Evolutionary conservation across 768 basidiomycete genomes (phyloP).

Genomic region (Agaricus subrufescens): DNA sequence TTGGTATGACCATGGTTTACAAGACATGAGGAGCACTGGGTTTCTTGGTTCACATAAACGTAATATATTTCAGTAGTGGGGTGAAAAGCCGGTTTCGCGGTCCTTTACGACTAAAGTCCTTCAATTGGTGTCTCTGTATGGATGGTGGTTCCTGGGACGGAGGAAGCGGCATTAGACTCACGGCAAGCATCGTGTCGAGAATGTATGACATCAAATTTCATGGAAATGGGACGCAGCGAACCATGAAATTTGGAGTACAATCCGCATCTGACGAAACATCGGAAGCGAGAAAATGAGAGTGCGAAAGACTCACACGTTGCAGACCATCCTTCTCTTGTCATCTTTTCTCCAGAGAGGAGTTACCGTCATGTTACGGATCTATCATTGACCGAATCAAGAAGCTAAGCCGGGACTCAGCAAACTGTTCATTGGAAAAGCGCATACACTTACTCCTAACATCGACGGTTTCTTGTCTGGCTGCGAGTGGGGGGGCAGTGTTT

Average conservation of each 20-base stretch:
- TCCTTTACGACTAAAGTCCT: neutral
- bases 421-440: slow-evolving; percentile 4
- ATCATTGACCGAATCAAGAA: slow-evolving; percentile 64
- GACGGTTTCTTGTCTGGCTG: slow-evolving; percentile 65
- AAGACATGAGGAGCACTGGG: too few species aligned
- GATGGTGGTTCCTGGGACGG: neutral
- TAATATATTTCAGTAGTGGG: too few species aligned
- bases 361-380: slow-evolving; percentile 85
- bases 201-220: slow-evolving; percentile 89
- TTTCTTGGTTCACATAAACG: too few species aligned
- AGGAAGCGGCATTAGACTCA: slow-evolving; percentile 18
- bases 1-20: too few species aligned
- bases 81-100: too few species aligned
- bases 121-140: neutral
- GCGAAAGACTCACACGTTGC: slow-evolving; percentile 70
- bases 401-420: neutral
- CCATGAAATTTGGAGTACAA: slow-evolving; percentile 86
- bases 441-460: slow-evolving; percentile 64
- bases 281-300: neutral
- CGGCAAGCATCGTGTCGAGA: slow-evolving; percentile 77
- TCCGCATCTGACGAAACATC: slow-evolving; percentile 52
- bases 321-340: slow-evolving; percentile 87
- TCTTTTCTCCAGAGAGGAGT: slow-evolving; percentile 90
- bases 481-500: slow-evolving; percentile 45
- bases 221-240: slow-evolving; percentile 79